phyloP scores from a whole-genome alignment of 2,329 filamentous ascomycete genomes.

The Ceratocystis papillata region DNA sequence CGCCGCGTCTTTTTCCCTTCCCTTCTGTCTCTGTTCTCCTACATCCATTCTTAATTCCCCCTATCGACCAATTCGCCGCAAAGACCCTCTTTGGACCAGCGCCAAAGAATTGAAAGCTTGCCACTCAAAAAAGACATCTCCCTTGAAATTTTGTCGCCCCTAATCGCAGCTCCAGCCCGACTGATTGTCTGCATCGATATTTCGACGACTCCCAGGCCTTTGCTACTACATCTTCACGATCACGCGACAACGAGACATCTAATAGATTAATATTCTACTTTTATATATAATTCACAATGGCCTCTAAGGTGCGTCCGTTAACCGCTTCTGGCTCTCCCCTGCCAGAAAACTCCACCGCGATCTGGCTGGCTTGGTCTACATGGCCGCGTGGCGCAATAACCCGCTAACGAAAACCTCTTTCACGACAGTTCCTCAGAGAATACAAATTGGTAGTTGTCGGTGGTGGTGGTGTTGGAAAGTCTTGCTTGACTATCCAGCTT shows the following conservation, averaged over 20 bases:
- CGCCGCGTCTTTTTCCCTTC: constrained; percentile 3
- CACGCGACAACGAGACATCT: constrained; percentile 8
- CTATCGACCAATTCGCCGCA: constrained; percentile 15
- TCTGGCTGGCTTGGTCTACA: background rate
- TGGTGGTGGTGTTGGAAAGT: constrained; percentile 97
- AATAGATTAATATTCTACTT: constrained; percentile 13
- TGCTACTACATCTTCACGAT: constrained; percentile 3
- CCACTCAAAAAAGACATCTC: constrained; percentile 17
- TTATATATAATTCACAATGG: constrained; percentile 31
- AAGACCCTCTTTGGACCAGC: constrained; percentile 5
- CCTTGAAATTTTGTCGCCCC: constrained; percentile 19
- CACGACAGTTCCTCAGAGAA: constrained; percentile 64
- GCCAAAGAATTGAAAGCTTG: background rate
- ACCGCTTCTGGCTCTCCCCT: constrained; percentile 5
- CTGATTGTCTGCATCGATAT: background rate
- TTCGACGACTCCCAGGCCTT: constrained; percentile 6
- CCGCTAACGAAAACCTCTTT: constrained; percentile 13
- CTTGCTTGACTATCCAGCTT: constrained; percentile 95
- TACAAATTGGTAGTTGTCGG: constrained; percentile 96
- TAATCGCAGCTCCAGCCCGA: constrained; percentile 8
- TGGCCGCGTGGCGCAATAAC: background rate
- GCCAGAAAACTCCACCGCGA: background rate
- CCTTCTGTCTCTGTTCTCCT: constrained; percentile 12
- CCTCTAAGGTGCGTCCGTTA: constrained; percentile 34
- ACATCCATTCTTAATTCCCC: constrained; percentile 15